Base-by-base conservation (phyloP, 1,284 basidiomycete species). In the Moesziomyces sp. region DNA sequence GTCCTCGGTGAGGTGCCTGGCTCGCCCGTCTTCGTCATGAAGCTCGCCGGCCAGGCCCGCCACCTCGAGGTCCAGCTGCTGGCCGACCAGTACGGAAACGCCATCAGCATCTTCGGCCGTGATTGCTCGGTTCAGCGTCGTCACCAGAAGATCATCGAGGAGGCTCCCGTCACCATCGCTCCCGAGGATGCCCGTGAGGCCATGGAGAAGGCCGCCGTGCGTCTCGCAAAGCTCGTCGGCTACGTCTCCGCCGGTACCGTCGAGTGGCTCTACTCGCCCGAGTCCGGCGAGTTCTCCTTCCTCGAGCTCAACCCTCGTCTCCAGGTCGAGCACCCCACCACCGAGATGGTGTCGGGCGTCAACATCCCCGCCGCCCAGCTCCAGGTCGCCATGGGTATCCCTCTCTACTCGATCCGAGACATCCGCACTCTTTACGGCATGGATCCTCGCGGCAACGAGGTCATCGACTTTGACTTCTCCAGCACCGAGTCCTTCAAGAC, bases 81-180 rank as follows among this genome's bases (percentile, higher is more conserved):
- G 46, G 97, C 97, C 52, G 97, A 99, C 87, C 97, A 99, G 86
- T 99, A 99, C 85, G 97, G 97, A 66, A 97, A 97, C 85, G 97
- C 97, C 40, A 99, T 99, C 83, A 98, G 95, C 56, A 89, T 99
- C 58, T 99, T 99, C 82, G 97, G 97, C 80, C 95, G 97, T 85
- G 97, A 99, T 85, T 99, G 97, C 85, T 99, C 97, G 59, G 97
- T 99, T 51, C 97, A 99, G 86, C 93, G 97, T 80, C 93, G 97
- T 74, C 97, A 99, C 86, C 97, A 99, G 86, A 99, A 99, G 88
- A 99, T 99, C 79, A 99, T 99, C 67, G 97, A 99, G 86, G 97
- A 99, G 86, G 97, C 97, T 10, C 97, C 97, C 26, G 96, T 99
- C 52, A 98, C 96, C 21, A 98, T 99, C 75, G 97, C 97, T 44